Evolutionary conservation across 495 filamentous ascomycete species (phyloP), one percentile per base, ranked within the genome.

Genomic region (Penicillium longicatenatum): DNA sequence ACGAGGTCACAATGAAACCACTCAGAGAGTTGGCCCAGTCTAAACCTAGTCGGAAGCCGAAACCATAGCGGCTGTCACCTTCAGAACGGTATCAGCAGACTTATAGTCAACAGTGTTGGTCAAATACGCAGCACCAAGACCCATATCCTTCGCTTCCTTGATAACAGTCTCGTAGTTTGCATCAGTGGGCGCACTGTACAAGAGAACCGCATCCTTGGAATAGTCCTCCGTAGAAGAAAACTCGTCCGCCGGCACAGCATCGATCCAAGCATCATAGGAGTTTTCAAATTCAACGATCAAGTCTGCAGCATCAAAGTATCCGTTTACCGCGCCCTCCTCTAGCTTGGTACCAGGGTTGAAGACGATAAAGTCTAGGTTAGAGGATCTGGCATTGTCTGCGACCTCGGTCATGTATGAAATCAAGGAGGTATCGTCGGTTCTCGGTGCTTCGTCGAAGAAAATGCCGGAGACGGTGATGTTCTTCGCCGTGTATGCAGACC

Each of bases 401-500:
- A 76, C 56, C 0, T 48, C 50, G n/a, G 68, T 60, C 62, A 78
- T 65, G 55, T 77, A 77, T 0, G 62, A 63, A 29, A 67, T 65
- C 29, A 57, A 57, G 19, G 55, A 64, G 0, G 61, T 19, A 19
- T 64, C 59, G 53, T 74, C 65, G 14, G 60, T 64, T 21, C 65
- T 63, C 3, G 71, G 68, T 4, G 72, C 69, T 31, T 81, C 76
- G 55, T 81, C 78, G 63, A 80, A 78, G 69, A 79, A 83, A 24
- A 82, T 79, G 6, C 79, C 80, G 3, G 67, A 61, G 22, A 81
- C 58, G 8, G 63, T 50, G 22, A 79, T 70, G 35, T 73, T 62
- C 14, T 71, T 60, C 5, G 53, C 57, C 6, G 44, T 55, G 33
- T 71, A 67, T 14, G 33, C 55, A 3, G 65, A 29, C 80, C 81